phyloP scores from a whole-genome alignment of 345 rosid species.

The Brassica cretica region DNA sequence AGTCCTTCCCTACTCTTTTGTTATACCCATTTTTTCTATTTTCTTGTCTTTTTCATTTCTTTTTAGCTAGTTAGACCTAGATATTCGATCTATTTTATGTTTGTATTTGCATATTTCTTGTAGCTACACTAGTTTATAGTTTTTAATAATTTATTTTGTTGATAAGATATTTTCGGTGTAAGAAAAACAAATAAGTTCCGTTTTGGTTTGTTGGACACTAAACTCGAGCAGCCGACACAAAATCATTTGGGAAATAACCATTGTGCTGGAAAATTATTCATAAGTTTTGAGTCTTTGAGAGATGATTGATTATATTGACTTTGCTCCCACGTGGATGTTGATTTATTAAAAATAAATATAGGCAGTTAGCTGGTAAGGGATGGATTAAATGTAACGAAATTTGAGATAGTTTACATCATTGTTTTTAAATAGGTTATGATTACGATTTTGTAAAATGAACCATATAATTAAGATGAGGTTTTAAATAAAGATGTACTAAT shows the following conservation, averaged over 20 bases:
- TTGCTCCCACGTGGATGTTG: slow-evolving; percentile 27
- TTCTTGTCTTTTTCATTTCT: slow-evolving; percentile 9
- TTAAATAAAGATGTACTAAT: background rate
- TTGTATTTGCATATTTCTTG: slow-evolving; percentile 12
- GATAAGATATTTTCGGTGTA: background rate
- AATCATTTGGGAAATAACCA: slow-evolving; percentile 22
- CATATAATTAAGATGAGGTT: background rate
- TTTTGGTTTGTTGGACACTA: slow-evolving; percentile 24
- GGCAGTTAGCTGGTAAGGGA: slow-evolving; percentile 31
- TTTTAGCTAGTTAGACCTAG: slow-evolving; percentile 5
- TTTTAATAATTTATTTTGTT: background rate
- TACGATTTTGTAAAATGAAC: slow-evolving; percentile 3
- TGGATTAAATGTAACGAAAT: slow-evolving; percentile 12
- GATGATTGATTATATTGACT: slow-evolving; percentile 26
- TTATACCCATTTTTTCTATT: slow-evolving; percentile 20
- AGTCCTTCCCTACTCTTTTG: slow-evolving; percentile 31
- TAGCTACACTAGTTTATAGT: background rate
- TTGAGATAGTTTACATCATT: background rate
- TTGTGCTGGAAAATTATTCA: slow-evolving; percentile 21
- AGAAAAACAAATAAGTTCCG: background rate
- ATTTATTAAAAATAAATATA: background rate
- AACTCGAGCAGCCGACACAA: slow-evolving; percentile 30
- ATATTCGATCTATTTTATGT: background rate
- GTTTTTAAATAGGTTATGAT: background rate
- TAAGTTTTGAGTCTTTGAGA: slow-evolving; percentile 10